Evolutionary conservation across 257 asterid species (phyloP), one percentile per base, ranked within the genome.

Genomic region (Catharanthus roseus): DNA sequence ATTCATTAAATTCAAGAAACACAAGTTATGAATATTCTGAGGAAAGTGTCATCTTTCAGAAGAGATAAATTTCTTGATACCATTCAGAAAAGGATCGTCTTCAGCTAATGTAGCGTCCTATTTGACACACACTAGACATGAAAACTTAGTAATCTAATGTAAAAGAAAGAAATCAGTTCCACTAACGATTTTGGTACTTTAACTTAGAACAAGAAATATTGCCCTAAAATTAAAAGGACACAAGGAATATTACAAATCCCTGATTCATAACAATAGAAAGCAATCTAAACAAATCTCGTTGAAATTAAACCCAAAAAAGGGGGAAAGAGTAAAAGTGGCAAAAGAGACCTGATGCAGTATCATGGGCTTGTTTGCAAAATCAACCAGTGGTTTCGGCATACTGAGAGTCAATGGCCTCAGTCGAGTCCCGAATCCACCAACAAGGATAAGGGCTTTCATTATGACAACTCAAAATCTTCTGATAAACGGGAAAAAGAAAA

Each of bases 331-430:
- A 18, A n/a, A n/a, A n/a, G n/a, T n/a, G n/a, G 67, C 16, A 33
- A 36, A 61, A 61, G 10, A 19, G 44, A 89, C 97, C 97, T 92
- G 98, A 86, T 92, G 98, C 90, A 92, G 79, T 74, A 92, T 90
- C 98, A 92, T 90, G 78, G 98, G 98, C 84, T 92, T 92, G 88
- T 92, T 92, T 49, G 90, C 96, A 79, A 92, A 92, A 50, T 92
- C 98, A 77, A 92, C 98, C 12, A 92, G 95, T 10, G 98, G 98
- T 84, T 92, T 92, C 33, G 96, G 98, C 77, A 90, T 79, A 72
- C 96, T 92, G 67, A 90, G 80, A 38, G 98, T 92, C 76, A 92
- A 71, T 8, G 98, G 98, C 90, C 98, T 90, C 88, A 92, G 75
- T 67, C 98, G 82, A 56, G 98, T 92, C 66, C 96, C 98, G 56